Conservation (phyloP, 306 rosid species). For the Arachis stenosperma region DNA sequence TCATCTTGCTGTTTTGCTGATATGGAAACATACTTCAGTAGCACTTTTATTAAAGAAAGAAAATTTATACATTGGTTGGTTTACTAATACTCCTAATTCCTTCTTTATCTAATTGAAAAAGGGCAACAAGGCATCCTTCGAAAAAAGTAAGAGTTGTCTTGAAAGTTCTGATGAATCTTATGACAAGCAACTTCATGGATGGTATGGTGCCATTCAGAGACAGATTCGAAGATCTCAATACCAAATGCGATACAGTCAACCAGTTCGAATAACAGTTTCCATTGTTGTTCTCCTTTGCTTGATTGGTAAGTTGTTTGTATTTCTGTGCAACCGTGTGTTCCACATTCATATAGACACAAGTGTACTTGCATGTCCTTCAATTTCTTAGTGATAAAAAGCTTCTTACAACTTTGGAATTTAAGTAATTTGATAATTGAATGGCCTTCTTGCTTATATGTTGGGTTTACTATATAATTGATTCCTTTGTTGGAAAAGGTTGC, state of each 20-base stretch:
- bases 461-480: constrained; percentile 11
- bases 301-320: constrained; percentile 64
- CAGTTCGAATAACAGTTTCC: no score
- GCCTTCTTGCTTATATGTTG: constrained; percentile 17
- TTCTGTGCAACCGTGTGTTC: not conserved
- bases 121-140: constrained; percentile 62
- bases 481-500: not conserved
- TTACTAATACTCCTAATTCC: constrained; percentile 12
- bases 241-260: constrained; percentile 76
- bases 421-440: constrained; percentile 11
- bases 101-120: constrained; percentile 33
- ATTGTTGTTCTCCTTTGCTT: constrained; percentile 75
- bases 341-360: not conserved
- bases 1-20: constrained; percentile 23
- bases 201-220: constrained; percentile 88
- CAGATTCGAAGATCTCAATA: constrained; percentile 90
- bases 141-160: constrained; percentile 72
- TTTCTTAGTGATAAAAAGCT: constrained; percentile 10
- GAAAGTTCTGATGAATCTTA: constrained; percentile 67
- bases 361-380: constrained; percentile 2
- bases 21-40: constrained; percentile 9
- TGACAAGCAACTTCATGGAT: constrained; percentile 80
- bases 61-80: no score
- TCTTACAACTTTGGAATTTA: constrained; percentile 18
- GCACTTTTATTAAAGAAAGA: not conserved